These are phyloP conservation scores for Paraphaeosphaeria sporulosa DNA, from an alignment of 2,329 filamentous ascomycete genomes.

Conservation along the genomic window DNA sequence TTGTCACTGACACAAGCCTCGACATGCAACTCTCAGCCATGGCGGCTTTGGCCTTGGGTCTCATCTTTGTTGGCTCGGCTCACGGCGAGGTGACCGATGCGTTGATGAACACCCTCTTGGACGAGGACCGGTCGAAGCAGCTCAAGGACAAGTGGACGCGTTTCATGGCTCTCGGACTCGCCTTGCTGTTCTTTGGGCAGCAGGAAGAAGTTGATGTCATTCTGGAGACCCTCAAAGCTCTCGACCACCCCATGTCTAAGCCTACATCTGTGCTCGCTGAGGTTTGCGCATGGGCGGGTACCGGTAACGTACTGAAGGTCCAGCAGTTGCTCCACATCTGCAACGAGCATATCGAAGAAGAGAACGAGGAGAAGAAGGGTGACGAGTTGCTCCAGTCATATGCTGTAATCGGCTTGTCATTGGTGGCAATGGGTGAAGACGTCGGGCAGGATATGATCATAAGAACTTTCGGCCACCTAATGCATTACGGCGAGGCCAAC, in stretches of 20 bases:
- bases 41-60: conserved; percentile 87
- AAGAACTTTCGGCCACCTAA: conserved; percentile 94
- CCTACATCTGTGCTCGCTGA: conserved; percentile 94
- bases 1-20: conserved; percentile 81
- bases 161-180: conserved; percentile 93
- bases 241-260: conserved; percentile 96
- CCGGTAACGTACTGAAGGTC: conserved; percentile 94
- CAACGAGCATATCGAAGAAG: conserved; percentile 95
- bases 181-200: conserved; percentile 91
- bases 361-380: conserved; percentile 87
- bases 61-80: conserved; percentile 92
- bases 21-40: conserved; percentile 97
- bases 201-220: conserved; percentile 99
- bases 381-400: conserved; percentile 96
- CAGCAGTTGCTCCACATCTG: conserved; percentile 97
- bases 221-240: conserved; percentile 92
- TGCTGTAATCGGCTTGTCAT: conserved; percentile 89
- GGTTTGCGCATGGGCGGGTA: conserved; percentile 97
- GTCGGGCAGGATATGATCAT: conserved; percentile 99
- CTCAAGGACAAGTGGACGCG: conserved; percentile 98
- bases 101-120: conserved; percentile 89
- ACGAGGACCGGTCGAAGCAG: conserved; percentile 89
- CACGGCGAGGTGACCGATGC: conserved; percentile 90
- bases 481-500: conserved; percentile 98
- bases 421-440: conserved; percentile 98